Percentiles rank a stretch among this genome's conserved stretches.
These are phyloP conservation scores for Lyophyllum decastes DNA, from an alignment of 768 basidiomycete species.

Conservation along the genomic window DNA sequence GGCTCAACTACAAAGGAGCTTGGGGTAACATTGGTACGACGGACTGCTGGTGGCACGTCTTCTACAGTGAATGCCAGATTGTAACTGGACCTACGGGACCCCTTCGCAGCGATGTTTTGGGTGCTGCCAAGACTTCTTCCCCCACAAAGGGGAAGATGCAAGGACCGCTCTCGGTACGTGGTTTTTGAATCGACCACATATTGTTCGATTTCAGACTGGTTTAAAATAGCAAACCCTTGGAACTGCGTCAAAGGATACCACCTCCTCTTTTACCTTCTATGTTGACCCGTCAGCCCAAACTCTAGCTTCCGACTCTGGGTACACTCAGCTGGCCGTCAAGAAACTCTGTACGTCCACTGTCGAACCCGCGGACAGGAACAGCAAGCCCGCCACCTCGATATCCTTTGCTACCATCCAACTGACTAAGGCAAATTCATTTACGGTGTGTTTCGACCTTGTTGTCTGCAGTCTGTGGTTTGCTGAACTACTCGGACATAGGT, in stretches of 20 bases:
- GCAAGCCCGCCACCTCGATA: background rate
- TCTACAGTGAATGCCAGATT: constrained; percentile 16
- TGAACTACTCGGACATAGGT: background rate
- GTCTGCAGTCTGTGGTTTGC: background rate
- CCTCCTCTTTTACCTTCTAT: constrained; percentile 16
- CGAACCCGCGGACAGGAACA: background rate
- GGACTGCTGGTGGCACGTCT: constrained; percentile 16
- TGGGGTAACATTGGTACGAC: constrained; percentile 20
- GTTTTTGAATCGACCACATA: background rate
- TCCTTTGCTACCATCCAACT: background rate
- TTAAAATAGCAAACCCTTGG: constrained; percentile 17
- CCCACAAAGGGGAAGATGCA: background rate
- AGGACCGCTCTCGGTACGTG: constrained; percentile 15
- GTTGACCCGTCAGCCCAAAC: constrained; percentile 3
- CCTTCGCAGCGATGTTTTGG: constrained; percentile 15
- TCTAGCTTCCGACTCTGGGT: constrained; percentile 1
- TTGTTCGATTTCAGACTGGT: background rate
- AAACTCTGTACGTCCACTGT: constrained; percentile 11
- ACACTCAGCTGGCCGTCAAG: constrained; percentile 9
- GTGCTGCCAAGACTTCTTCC: background rate
- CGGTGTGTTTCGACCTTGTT: constrained; percentile 5
- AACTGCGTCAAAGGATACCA: constrained; percentile 4
- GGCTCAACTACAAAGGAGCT: constrained; percentile 20
- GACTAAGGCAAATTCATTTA: constrained; percentile 8
- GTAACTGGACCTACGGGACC: constrained; percentile 18